These are phyloP conservation scores for Cymbidium sinense DNA, from an alignment of 106 monocot species.

Conservation along the genomic window DNA sequence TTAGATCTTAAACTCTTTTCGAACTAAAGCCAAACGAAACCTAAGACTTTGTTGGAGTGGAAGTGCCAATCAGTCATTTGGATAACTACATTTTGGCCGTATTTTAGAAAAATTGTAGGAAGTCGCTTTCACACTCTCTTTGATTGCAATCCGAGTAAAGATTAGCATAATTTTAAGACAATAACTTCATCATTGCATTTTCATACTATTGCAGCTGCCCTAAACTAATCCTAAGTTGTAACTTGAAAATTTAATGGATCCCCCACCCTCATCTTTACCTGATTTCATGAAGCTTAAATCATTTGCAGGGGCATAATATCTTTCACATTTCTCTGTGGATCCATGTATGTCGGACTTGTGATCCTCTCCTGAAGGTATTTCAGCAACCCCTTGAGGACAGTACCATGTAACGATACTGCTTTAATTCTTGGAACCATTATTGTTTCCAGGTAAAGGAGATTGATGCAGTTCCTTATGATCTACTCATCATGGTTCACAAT, in stretches of 20 bases:
- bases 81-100: too few species aligned
- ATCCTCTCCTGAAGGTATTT: conserved; percentile 67
- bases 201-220: too few species aligned
- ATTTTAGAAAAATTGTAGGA: too few species aligned
- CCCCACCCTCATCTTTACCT: neutral
- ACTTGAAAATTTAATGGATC: neutral
- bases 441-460: conserved; percentile 1
- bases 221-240: too few species aligned
- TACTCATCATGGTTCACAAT: neutral
- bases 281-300: conserved; percentile 7
- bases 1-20: too few species aligned
- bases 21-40: too few species aligned
- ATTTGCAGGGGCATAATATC: conserved; percentile 83
- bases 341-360: conserved; percentile 86
- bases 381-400: neutral
- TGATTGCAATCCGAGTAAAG: too few species aligned
- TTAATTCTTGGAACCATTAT: neutral
- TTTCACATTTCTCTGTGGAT: conserved; percentile 70
- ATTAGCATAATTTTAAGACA: too few species aligned
- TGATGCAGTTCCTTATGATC: neutral
- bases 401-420: neutral
- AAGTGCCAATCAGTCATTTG: too few species aligned
- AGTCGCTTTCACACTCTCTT: too few species aligned
- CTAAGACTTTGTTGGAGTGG: too few species aligned
- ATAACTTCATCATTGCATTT: too few species aligned